A percentile compares a stretch with the other conserved stretches of the same genome.
Evolutionary conservation across 176 grass and related monocot species (phyloP).

Genomic region (Cenchrus purpureus): DNA sequence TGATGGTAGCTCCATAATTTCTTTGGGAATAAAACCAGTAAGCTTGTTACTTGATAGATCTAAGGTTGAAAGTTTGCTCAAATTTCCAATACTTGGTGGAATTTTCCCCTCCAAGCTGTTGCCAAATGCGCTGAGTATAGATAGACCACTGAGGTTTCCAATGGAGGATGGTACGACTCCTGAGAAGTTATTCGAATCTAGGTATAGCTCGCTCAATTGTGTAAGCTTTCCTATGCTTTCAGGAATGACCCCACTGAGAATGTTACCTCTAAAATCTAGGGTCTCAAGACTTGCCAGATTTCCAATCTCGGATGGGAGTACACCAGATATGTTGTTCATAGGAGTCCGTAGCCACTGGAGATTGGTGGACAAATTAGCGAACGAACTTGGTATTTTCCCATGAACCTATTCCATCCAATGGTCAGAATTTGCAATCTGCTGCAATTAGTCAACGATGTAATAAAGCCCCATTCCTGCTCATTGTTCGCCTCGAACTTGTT

Average conservation of each 20-base stretch:
- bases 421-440: not conserved
- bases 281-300: not conserved
- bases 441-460: constrained; percentile 23
- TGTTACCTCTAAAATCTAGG: not conserved
- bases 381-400: not conserved
- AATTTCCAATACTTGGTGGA: constrained; percentile 17
- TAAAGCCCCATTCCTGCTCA: constrained; percentile 3
- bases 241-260: constrained; percentile 12
- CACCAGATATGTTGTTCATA: not conserved
- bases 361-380: constrained; percentile 14
- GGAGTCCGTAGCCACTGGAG: not conserved
- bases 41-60: not conserved
- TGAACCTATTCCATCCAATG: not conserved
- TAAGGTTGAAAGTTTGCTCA: not conserved
- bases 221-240: constrained; percentile 25
- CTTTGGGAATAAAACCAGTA: not conserved
- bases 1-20: not conserved
- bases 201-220: not conserved
- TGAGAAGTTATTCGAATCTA: not conserved
- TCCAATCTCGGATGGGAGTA: not conserved
- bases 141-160: not conserved
- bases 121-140: too few relatives aligned
- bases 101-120: not conserved
- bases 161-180: not conserved
- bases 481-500: constrained; percentile 18